phyloP scores from a whole-genome alignment of 73 alveolate species.

The Urostyla sp. region DNA sequence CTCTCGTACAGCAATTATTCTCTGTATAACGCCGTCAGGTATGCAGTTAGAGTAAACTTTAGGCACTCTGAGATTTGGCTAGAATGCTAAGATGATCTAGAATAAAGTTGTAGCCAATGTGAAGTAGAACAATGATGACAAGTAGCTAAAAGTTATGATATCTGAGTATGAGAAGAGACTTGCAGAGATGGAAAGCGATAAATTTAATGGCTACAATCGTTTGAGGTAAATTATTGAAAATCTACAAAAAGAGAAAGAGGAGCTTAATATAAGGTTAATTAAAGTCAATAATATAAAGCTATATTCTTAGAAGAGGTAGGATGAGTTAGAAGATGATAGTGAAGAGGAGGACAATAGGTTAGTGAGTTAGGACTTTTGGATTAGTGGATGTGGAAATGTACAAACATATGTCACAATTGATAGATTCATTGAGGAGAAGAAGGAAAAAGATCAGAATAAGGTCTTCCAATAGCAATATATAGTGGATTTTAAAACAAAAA shows the following conservation, averaged over 20 bases:
- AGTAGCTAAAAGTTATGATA: constrained; percentile 51
- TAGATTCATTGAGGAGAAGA: not conserved
- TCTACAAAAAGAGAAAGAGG: constrained; percentile 35
- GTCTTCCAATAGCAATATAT: not conserved
- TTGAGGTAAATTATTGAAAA: constrained; percentile 24
- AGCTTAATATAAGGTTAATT: constrained; percentile 31
- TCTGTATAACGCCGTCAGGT: constrained; percentile 91
- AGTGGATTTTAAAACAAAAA: not conserved
- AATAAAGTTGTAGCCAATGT: constrained; percentile 86
- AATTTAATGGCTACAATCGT: not conserved
- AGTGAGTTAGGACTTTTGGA: not conserved
- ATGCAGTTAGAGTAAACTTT: constrained; percentile 84
- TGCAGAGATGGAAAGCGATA: constrained; percentile 62
- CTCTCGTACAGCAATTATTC: constrained; percentile 95
- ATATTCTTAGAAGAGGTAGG: not conserved
- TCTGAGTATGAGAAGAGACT: constrained; percentile 62
- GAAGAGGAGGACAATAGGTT: not conserved
- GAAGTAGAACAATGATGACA: constrained; percentile 58
- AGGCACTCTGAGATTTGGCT: constrained; percentile 93
- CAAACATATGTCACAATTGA: constrained; percentile 1
- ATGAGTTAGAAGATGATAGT: not conserved
- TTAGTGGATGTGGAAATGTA: constrained; percentile 28
- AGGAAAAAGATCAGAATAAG: not conserved
- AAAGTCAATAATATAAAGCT: constrained; percentile 44
- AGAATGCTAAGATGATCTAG: constrained; percentile 95